Evolutionary conservation across 2,329 filamentous ascomycete genomes (phyloP).

Genomic region (Colletotrichum sp.): DNA sequence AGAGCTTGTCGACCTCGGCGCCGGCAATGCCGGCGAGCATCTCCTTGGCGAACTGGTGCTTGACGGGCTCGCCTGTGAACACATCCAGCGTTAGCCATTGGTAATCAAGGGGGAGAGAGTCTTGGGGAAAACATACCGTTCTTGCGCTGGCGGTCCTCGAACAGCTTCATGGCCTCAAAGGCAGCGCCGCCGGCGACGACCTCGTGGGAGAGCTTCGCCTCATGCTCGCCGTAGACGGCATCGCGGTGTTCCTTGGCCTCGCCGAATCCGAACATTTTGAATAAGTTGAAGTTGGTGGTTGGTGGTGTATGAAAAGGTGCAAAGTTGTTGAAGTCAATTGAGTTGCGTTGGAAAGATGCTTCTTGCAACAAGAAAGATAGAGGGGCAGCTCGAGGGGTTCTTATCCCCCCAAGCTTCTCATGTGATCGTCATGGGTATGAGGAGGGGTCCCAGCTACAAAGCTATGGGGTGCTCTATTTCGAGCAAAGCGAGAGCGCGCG

Average conservation of each 20-base stretch:
- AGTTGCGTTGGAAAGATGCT: fast-evolving
- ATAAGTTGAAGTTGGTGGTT: neutral
- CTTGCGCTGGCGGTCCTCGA: constrained; percentile 75
- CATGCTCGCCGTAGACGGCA: constrained; percentile 29
- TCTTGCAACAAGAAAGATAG: fast-evolving
- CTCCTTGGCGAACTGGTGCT: constrained; percentile 80
- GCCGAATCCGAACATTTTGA: constrained; percentile 24
- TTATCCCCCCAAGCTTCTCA: constrained; percentile 8
- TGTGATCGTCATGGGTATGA: neutral
- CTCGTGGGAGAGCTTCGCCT: constrained; percentile 61
- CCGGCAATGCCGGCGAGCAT: constrained; percentile 74
- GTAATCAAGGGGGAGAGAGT: too few relatives aligned
- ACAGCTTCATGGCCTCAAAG: constrained; percentile 82
- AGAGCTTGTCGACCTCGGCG: constrained; percentile 77
- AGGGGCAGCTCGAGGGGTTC: constrained; percentile 10
- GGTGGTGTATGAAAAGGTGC: too few relatives aligned
- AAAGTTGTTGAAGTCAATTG: neutral
- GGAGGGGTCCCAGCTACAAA: neutral
- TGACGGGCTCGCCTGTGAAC: constrained; percentile 67
- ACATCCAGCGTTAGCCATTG: too few relatives aligned
- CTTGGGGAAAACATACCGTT: constrained; percentile 60
- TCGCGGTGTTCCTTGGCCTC: constrained; percentile 25
- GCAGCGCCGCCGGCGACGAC: constrained; percentile 76
- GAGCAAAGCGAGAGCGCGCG: neutral
- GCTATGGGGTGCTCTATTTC: neutral